Evolutionary conservation across 2,329 filamentous ascomycete genomes (phyloP).

Genomic region (Triangularia setosa): DNA sequence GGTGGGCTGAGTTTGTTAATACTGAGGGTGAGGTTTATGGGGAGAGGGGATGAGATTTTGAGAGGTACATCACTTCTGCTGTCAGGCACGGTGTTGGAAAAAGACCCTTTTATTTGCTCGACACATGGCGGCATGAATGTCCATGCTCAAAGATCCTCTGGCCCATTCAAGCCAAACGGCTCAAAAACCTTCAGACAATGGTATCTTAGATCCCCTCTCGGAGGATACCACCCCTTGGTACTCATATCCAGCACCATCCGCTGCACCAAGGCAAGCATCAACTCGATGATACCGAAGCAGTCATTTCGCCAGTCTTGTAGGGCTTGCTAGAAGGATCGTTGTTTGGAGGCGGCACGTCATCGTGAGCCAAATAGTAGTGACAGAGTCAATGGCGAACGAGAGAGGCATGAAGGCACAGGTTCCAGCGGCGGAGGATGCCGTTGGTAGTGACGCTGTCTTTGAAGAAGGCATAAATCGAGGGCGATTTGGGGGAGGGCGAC

Average conservation of each 20-base stretch:
- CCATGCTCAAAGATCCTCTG: neutral
- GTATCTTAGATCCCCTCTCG: neutral
- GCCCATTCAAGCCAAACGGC: neutral
- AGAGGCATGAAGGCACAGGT: neutral
- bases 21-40: constrained; percentile 11
- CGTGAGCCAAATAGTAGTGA: neutral
- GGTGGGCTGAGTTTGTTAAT: neutral
- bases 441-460: neutral
- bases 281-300: neutral
- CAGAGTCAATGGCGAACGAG: neutral
- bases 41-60: neutral
- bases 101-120: neutral
- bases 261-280: constrained; percentile 2
- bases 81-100: neutral
- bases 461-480: neutral
- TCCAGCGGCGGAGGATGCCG: neutral
- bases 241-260: constrained; percentile 4
- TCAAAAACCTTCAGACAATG: constrained; percentile 1
- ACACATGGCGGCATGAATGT: too few relatives aligned
- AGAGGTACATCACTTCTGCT: neutral
- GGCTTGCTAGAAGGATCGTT: neutral
- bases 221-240: constrained; percentile 2
- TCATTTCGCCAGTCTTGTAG: constrained; percentile 4
- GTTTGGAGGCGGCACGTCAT: neutral
- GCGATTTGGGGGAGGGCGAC: neutral